Percentiles rank a stretch among this genome's conserved stretches.
phyloP scores from a whole-genome alignment of 345 rosid genomes.

The Aegle marmelos region DNA sequence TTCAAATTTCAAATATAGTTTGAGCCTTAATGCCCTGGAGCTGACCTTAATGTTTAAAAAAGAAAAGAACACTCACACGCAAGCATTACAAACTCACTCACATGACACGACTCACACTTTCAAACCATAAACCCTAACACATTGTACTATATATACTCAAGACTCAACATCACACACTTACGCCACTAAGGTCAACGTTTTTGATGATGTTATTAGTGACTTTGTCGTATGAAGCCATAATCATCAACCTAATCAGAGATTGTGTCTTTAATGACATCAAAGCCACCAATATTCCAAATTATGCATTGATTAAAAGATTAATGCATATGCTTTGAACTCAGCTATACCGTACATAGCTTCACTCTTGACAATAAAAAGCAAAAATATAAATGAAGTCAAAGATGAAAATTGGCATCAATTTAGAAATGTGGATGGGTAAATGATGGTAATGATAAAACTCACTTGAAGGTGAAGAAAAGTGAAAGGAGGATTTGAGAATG shows the following conservation, averaged over 20 bases:
- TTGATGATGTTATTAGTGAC: conserved; percentile 80
- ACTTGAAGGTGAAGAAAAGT: conserved; percentile 58
- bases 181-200: conserved; percentile 72
- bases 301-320: conserved; percentile 66
- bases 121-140: too few species aligned
- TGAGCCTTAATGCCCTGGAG: too few species aligned
- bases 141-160: too few species aligned
- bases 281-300: conserved; percentile 78
- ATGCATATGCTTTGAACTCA: conserved; percentile 77
- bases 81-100: too few species aligned
- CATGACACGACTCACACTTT: too few species aligned
- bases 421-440: neutral
- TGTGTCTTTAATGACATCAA: conserved; percentile 72
- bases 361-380: conserved; percentile 29
- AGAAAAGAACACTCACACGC: too few species aligned
- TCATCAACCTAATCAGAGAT: conserved; percentile 69
- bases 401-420: neutral
- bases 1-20: too few species aligned
- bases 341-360: conserved; percentile 83
- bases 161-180: too few species aligned
- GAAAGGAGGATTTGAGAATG: conserved; percentile 46
- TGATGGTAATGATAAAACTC: neutral
- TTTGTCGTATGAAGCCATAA: conserved; percentile 88
- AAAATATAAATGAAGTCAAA: neutral
- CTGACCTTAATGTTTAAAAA: too few species aligned